Conservation (phyloP, 345 rosid species). For the Arabis hirsuta region DNA sequence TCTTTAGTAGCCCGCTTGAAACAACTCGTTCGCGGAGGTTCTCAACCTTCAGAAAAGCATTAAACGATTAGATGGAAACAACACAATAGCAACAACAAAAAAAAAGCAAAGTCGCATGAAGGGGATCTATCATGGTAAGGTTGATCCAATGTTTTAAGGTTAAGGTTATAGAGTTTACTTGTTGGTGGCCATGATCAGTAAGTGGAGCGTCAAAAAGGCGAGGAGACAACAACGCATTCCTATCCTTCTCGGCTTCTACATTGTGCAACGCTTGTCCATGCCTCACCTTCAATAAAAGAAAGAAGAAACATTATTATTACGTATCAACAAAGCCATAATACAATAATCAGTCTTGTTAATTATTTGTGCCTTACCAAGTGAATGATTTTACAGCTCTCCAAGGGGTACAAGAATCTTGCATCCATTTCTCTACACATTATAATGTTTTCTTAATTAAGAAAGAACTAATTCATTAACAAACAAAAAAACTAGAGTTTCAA, state of each 20-base stretch:
- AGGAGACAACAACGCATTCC: slow-evolving; percentile 49
- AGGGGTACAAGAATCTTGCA: slow-evolving; percentile 49
- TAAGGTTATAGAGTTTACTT: slow-evolving; percentile 43
- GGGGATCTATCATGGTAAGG: neutral
- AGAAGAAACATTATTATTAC: neutral
- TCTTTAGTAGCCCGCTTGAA: slow-evolving; percentile 40
- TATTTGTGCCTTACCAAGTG: slow-evolving; percentile 51
- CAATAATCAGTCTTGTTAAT: neutral
- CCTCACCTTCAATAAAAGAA: slow-evolving; percentile 54
- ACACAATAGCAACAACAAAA: neutral
- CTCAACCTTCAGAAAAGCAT: slow-evolving; percentile 38
- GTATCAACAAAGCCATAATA: neutral
- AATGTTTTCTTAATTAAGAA: slow-evolving; percentile 11
- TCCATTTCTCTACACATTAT: slow-evolving; percentile 41
- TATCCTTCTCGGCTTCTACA: slow-evolving; percentile 55
- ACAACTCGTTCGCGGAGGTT: slow-evolving; percentile 39
- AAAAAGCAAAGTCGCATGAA: neutral
- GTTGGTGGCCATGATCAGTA: slow-evolving; percentile 60
- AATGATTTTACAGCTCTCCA: slow-evolving; percentile 55
- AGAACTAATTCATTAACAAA: neutral
- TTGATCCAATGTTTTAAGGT: neutral
- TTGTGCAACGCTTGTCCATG: slow-evolving; percentile 79
- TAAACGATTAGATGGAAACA: neutral
- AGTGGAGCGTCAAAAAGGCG: slow-evolving; percentile 68
- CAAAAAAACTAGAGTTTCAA: neutral